Evolutionary conservation across 73 alveolate genomes (phyloP), one percentile per base, ranked within the genome.

Genomic region (Tetrahymena malaccensis): DNA sequence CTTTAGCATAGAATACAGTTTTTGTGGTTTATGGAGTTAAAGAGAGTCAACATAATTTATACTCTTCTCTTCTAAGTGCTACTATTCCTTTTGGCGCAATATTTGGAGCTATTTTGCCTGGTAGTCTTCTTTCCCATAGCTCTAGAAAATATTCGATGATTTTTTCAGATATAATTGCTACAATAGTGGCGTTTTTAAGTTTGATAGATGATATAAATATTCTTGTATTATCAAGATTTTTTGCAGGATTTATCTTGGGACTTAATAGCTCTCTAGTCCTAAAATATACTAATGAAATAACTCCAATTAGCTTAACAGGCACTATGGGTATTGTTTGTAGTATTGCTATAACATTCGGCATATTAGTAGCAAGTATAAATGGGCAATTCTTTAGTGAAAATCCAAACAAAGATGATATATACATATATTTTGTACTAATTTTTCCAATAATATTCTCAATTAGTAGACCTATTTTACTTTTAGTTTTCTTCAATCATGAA

Each of bases 1-100:
- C 93, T 85, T 94, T 94, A 34, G 97, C 97, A 3, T n/a, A 85
- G 7, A 95, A 95, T 43, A 95, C 97, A 10, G 97, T 94, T 43
- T 70, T 85, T 35, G 85, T 85, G 25, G 55, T 70, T 44, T 43
- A 15, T 38, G 43, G 56, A 4, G 84, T 95, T 17, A 89, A 85
- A 43, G 95, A 93, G 27, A 43, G 17, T 10, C 35, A 85, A 35
- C 33, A 95, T 43, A 94, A 95, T 95, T 37, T 21, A 0, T 19
- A 50, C 34, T 33, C 35, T 1, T 84, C 33, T 85, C 31, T 33
- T 37, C 40, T 50, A 17, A 33, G 10, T 15, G 44, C 85, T 85
- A 94, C 97, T 83, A 85, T 95, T 31, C 97, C 97, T 11, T 35
- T 95, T 35, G 97, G 97, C 21, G 97, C 97, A 34, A 94, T 94